phyloP scores from a whole-genome alignment of 148 eudicot genomes.

The Simmondsia chinensis region DNA sequence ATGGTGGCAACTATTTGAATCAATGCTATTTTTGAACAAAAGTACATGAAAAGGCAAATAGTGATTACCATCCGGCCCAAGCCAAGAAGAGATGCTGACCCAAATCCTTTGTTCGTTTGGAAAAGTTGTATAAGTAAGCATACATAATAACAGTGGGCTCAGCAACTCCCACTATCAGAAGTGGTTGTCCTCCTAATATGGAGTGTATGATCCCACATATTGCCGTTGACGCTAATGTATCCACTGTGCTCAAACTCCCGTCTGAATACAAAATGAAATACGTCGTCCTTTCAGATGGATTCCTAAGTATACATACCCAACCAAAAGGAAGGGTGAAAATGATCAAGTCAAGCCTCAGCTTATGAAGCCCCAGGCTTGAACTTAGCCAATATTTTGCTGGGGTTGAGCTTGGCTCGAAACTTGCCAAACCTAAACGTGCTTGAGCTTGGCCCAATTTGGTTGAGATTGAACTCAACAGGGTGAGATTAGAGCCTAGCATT shows the following conservation, averaged over 20 bases:
- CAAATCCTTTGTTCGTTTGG: conserved; percentile 23
- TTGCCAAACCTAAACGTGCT: too few relatives aligned
- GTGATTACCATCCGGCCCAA: conserved; percentile 69
- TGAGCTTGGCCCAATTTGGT: too few relatives aligned
- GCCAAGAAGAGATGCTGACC: conserved; percentile 48
- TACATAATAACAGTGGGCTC: conserved; percentile 65
- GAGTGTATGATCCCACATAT: conserved; percentile 62
- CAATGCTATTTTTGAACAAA: not conserved
- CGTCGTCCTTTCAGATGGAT: too few relatives aligned
- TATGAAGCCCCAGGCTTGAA: too few relatives aligned
- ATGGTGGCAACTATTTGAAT: too few relatives aligned
- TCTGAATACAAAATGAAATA: conserved; percentile 21
- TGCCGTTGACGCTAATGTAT: conserved; percentile 54
- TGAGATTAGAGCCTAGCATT: too few relatives aligned
- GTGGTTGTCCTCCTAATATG: conserved; percentile 57
- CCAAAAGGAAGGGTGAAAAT: not conserved
- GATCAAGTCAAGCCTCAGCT: not conserved
- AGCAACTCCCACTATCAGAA: conserved; percentile 59
- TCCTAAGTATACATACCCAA: too few relatives aligned
- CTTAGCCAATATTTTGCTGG: too few relatives aligned
- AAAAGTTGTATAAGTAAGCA: conserved; percentile 40
- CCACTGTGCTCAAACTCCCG: conserved; percentile 59
- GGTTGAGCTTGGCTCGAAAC: too few relatives aligned
- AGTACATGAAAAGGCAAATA: too few relatives aligned
- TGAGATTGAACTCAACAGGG: too few relatives aligned